Base-by-base conservation (phyloP, 306 rosid species). In the Medicago ruthenica region DNA sequence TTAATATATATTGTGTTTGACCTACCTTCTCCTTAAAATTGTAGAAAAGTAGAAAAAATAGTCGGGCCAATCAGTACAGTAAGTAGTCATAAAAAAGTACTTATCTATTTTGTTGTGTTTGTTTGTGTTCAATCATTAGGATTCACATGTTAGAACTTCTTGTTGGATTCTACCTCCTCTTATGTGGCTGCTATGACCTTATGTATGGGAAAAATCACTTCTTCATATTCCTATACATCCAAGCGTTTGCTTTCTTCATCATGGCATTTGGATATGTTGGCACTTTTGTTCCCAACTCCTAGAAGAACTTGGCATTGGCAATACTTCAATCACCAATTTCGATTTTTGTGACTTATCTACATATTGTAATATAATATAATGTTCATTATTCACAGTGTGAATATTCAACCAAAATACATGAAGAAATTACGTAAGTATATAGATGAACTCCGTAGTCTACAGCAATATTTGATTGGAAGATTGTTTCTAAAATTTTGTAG, bases 231-330 rank as follows among this genome's bases (percentile, higher is more conserved):
- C 88, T 94, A 80, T 87, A 42, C 20, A 59, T 88, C 13, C 97
- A 94, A 86, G 79, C 97, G 10, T 8, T 69, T 31, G 92, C 94
- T 42, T 94, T 91, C 86, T 89, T 89, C 83, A 66, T 90, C 74
- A 73, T 82, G 76, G 96, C 92, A n/a, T 79, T 91, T 70, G 98
- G 98, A 73, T 87, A 91, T 55, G 80, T 86, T 76, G 98, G 98
- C 82, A 91, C 93, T 47, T 83, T 91, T 37, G 87, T 90, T 71
- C 96, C 97, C 79, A 78, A 54, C 65, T 77, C 90, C 77, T 88
- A 87, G 78, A 47, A 74, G 71, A 73, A 44, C 75, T 76, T 36
- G 59, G 31, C 34, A 20, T 20, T 55, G 1, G 14, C 31, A 24
- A 63, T 12, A 27, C 76, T 62, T 66, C 81, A 42, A 54, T 78